A percentile compares a stretch with the other conserved stretches of the same genome.
Evolutionary conservation across 306 rosid species (phyloP).

Genomic region (Castanea mollissima): DNA sequence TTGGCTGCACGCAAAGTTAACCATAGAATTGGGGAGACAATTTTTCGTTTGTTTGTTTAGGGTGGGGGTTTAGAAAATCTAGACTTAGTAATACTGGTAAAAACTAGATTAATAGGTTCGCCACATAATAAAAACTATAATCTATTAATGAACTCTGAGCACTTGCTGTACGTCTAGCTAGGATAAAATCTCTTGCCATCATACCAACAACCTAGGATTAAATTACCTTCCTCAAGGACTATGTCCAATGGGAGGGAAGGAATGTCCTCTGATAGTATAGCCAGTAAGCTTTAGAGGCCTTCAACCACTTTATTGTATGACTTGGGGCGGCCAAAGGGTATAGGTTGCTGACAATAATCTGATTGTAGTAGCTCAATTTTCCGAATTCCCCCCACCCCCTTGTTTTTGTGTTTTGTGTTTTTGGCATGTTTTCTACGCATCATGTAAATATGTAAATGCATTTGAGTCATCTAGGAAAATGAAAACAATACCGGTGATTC

Average conservation of each 20-base stretch:
- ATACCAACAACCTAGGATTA: background rate
- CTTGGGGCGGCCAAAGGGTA: background rate
- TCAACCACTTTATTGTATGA: background rate
- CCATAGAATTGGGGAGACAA: background rate
- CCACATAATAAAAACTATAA: background rate
- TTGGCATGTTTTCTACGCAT: background rate
- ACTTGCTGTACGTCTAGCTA: constrained; percentile 12
- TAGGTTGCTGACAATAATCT: background rate
- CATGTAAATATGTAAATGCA: constrained; percentile 7
- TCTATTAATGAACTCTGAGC: background rate
- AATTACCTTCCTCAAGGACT: background rate
- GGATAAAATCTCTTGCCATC: background rate
- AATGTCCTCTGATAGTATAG: background rate
- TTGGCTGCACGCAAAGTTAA: background rate
- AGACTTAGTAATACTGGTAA: background rate
- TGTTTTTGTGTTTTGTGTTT: background rate
- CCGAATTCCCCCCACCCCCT: too few species aligned
- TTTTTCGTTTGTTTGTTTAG: too few species aligned
- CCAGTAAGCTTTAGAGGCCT: background rate
- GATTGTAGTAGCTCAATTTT: background rate
- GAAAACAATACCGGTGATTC: constrained; percentile 57
- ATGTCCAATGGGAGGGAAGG: background rate
- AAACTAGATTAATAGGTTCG: background rate
- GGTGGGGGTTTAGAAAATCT: background rate
- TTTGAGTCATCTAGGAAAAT: constrained; percentile 3